Percentiles rank a stretch among this genome's conserved stretches.
These are phyloP conservation scores for Neolentinus lepideus DNA, from an alignment of 1,284 basidiomycete genomes.

Conservation along the genomic window DNA sequence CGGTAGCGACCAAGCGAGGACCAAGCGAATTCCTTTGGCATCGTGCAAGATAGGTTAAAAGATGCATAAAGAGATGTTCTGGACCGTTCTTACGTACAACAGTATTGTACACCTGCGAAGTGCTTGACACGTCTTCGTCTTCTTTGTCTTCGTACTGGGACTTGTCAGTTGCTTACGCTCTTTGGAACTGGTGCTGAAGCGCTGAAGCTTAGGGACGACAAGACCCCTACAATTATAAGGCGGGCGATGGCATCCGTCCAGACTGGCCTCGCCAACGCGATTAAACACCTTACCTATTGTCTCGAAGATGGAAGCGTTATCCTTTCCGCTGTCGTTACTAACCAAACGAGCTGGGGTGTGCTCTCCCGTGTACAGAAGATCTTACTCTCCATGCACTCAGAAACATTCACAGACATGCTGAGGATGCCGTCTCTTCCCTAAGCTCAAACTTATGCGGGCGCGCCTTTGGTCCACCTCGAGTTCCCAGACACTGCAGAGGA, in stretches of 20 bases:
- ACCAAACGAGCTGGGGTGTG: background rate
- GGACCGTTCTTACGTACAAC: no score
- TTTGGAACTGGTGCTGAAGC: no score
- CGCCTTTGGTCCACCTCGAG: background rate
- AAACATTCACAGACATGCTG: constrained; percentile 1
- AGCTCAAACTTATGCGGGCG: constrained; percentile 1
- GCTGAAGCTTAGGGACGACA: no score
- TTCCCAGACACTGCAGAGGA: background rate
- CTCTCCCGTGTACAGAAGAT: constrained; percentile 2
- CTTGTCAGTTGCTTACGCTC: no score
- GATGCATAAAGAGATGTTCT: no score
- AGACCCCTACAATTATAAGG: no score
- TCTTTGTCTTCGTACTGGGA: no score
- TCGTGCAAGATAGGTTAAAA: no score
- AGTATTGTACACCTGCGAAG: no score
- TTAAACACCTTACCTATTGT: background rate
- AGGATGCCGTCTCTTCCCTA: background rate
- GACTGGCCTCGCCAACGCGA: background rate
- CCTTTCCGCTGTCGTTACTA: background rate
- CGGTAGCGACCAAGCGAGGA: no score
- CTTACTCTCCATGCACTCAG: background rate
- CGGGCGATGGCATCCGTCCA: background rate
- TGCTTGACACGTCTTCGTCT: no score
- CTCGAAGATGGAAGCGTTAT: constrained; percentile 2
- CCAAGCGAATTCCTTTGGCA: no score